Evolutionary conservation across 345 rosid genomes (phyloP).

Genomic region (Citrus australasica): DNA sequence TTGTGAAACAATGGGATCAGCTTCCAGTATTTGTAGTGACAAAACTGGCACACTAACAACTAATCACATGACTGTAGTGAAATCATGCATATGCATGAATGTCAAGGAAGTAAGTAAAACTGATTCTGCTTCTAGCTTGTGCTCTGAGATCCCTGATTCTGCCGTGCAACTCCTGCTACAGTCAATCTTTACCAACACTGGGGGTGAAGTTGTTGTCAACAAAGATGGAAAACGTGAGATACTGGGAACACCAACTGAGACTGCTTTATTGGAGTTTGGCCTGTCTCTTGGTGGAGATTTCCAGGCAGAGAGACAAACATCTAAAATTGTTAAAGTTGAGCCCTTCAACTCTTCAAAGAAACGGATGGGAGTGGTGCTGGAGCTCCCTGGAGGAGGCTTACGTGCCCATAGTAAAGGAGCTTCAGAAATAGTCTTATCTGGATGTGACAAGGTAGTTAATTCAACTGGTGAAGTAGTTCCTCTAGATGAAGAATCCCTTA

Average conservation of each 20-base stretch:
- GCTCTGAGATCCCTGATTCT: conserved; percentile 60
- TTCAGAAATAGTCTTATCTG: conserved; percentile 84
- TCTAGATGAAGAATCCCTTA: conserved; percentile 56
- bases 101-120: conserved; percentile 44
- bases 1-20: conserved; percentile 97
- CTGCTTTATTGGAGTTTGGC: conserved; percentile 78
- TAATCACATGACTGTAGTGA: conserved; percentile 88
- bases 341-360: conserved; percentile 95
- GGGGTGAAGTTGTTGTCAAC: conserved; percentile 77
- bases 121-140: conserved; percentile 35
- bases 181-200: conserved; percentile 84
- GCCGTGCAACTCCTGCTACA: conserved; percentile 57
- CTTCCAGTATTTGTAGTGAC: conserved; percentile 90
- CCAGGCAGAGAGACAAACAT: conserved; percentile 53
- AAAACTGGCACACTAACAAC: conserved; percentile 94
- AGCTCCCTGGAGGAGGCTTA: conserved; percentile 60
- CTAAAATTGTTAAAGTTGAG: conserved; percentile 67
- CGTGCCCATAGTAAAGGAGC: conserved; percentile 90
- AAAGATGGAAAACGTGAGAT: conserved; percentile 69
- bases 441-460: conserved; percentile 70
- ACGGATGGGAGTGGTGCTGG: conserved; percentile 81
- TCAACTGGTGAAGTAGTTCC: conserved; percentile 69
- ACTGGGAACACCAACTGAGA: conserved; percentile 85
- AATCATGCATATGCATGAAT: conserved; percentile 77
- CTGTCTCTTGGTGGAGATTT: conserved; percentile 80